Evolutionary conservation across 2,329 filamentous ascomycete species (phyloP), one percentile per base, ranked within the genome.

Genomic region (Fulvia fulva): DNA sequence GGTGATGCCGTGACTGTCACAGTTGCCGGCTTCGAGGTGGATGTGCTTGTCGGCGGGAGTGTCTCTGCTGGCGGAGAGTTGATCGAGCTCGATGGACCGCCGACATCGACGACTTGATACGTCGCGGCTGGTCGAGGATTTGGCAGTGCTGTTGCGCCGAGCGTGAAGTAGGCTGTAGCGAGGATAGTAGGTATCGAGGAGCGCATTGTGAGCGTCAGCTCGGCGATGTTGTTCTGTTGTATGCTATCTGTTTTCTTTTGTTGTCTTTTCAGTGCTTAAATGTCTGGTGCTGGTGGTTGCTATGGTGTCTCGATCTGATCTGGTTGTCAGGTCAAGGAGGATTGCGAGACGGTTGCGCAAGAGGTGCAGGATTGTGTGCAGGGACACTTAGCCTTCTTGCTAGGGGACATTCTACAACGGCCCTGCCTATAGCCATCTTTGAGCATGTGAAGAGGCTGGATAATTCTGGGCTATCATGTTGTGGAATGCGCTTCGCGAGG

Each of bases 51-150:
- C 54, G 51, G 44, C 25, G 51, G 57, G 26, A 61, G 23, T 21
- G 55, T 53, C 11, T 58, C 44, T 22, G 53, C 41, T 47, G 28
- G 28, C 14, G 53, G 51, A 5, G 63, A 62, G 11, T 55, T 58
- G 19, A 62, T 50, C 23, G 58, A 53, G 16, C 46, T 55, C 9
- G 65, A 61, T 43, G 64, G 60, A 19, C 60, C 55, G 47, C 63
- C 68, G 43, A 70, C 69, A 56, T 71, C 62, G 50, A 71, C 69
- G 22, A 71, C 68, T 23, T 65, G 65, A 55, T 70, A 71, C 50
- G 65, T 68, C 32, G 64, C 57, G 46, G 57, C 59, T 5, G 61
- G 59, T 28, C 60, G 51, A 34, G 69, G 66, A 54, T 62, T 56
- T 21, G 69, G 69, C 26, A 69, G 56, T 47, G 69, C 69, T 55